A percentile compares a stretch with the other conserved stretches of the same genome.
Evolutionary conservation across 257 asterid genomes (phyloP).

Genomic region (Ehretia macrophylla): DNA sequence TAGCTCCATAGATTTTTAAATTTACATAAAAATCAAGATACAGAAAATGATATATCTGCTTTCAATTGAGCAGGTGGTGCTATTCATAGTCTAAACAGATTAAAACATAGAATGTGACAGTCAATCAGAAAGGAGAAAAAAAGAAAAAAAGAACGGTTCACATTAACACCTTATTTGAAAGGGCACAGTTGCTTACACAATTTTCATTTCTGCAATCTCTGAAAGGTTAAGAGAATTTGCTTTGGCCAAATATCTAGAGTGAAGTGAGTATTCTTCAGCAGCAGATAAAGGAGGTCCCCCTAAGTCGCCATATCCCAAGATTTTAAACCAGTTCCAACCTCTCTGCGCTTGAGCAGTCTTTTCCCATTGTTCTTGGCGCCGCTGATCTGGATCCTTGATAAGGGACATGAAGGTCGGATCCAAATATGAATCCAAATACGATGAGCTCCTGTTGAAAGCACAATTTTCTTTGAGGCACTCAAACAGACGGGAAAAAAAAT

Average conservation of each 20-base stretch:
- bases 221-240: conserved; percentile 90
- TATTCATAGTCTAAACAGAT: no score
- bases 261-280: conserved; percentile 95
- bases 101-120: no score
- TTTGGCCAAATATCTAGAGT: conserved; percentile 91
- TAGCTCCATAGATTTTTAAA: no score
- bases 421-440: conserved; percentile 77
- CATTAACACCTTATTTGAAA: no score
- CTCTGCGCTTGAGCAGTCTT: conserved; percentile 77
- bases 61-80: neutral
- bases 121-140: neutral
- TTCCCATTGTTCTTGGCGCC: conserved; percentile 88
- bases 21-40: no score
- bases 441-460: conserved; percentile 49
- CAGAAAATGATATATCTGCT: no score
- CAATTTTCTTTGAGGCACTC: conserved; percentile 1
- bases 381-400: conserved; percentile 88
- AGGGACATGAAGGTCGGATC: conserved; percentile 97
- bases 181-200: conserved; percentile 54
- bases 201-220: conserved; percentile 92
- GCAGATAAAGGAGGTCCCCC: conserved; percentile 85
- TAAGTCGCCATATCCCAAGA: conserved; percentile 91
- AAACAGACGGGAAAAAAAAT: neutral
- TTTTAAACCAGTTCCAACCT: conserved; percentile 62
- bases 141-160: no score